Evolutionary conservation across 176 grass and related monocot genomes (phyloP), one percentile per base, ranked within the genome.

Genomic region (Carex kokanica): DNA sequence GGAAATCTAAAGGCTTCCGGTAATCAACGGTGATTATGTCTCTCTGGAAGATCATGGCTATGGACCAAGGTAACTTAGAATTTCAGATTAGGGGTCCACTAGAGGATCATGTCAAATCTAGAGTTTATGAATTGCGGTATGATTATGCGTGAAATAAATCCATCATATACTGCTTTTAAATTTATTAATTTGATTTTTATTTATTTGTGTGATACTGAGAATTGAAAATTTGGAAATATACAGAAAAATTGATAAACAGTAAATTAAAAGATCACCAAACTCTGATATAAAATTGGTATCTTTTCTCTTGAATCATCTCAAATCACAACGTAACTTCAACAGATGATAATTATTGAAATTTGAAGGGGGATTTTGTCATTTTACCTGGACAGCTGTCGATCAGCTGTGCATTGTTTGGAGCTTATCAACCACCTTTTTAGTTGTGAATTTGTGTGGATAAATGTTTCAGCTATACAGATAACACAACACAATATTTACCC

Each of bases 381-480:
- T 74, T 52, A 2, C 45, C 12, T 4, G 27, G 78, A 61, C 78
- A 80, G 54, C 78, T 80, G 78, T 80, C 10, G 17, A 60, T 61
- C 57, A 31, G 27, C 41, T 38, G 34, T 80, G 54, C 34, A 62
- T 60, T 12, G 14, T 61, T 80, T 78, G 74, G 74, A 57, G 74
- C 27, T 78, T 78, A 32, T 56, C 41, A 78, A 54, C 74, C 1
- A 58, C 74, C 49, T 53, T 24, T 43, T 71, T 41, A 71, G 32
- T 36, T 71, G 67, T 71, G 67, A 71, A 47, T 47, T 61, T 24
- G 59, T 47, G 43, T 47, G 1, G 43, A 47, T 47, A 47, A 47
- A 9, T 47, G 43, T 43, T 8, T 43, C 41, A 23, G 54, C 56
- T 8, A 62, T 62, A 62, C 64, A 66, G 29, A 66, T 36, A 66